phyloP scores from a whole-genome alignment of 805 yeast genomes.

The Sugiyamaella chiloensis region DNA sequence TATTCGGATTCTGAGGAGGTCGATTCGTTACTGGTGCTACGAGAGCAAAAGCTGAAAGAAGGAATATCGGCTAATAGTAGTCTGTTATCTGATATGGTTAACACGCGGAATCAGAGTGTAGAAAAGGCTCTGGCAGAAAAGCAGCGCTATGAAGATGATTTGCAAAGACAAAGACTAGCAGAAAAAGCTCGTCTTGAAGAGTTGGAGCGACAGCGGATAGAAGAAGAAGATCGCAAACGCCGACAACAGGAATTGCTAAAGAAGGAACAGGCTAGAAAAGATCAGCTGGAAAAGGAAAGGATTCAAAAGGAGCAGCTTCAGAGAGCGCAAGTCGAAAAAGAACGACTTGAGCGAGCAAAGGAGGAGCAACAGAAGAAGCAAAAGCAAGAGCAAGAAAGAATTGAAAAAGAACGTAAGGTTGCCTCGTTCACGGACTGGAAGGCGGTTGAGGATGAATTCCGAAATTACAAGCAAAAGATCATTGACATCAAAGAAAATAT shows the following conservation, averaged over 20 bases:
- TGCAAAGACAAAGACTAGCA: background rate
- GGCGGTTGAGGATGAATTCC: conserved; percentile 29
- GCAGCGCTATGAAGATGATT: background rate
- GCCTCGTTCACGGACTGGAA: conserved; percentile 25
- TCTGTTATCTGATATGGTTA: background rate
- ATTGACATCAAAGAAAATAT: conserved; percentile 57
- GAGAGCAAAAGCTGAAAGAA: background rate
- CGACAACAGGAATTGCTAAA: conserved; percentile 10
- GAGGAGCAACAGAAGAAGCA: conserved; percentile 26
- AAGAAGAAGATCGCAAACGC: conserved; percentile 8
- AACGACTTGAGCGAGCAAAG: conserved; percentile 10
- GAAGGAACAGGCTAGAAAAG: conserved; percentile 12
- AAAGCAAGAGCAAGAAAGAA: conserved; percentile 22
- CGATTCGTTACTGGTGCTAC: background rate
- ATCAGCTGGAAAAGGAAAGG: background rate
- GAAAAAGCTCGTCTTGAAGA: background rate
- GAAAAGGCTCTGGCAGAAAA: background rate
- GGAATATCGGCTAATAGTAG: background rate
- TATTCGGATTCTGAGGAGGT: background rate
- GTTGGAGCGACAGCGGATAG: background rate
- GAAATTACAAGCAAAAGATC: conserved; percentile 31
- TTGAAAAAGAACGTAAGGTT: conserved; percentile 14
- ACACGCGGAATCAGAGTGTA: background rate
- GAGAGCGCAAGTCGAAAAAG: conserved; percentile 14
- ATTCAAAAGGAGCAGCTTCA: conserved; percentile 11